phyloP scores from a whole-genome alignment of 2,329 filamentous ascomycete species.

The Cordyceps fumosorosea region DNA sequence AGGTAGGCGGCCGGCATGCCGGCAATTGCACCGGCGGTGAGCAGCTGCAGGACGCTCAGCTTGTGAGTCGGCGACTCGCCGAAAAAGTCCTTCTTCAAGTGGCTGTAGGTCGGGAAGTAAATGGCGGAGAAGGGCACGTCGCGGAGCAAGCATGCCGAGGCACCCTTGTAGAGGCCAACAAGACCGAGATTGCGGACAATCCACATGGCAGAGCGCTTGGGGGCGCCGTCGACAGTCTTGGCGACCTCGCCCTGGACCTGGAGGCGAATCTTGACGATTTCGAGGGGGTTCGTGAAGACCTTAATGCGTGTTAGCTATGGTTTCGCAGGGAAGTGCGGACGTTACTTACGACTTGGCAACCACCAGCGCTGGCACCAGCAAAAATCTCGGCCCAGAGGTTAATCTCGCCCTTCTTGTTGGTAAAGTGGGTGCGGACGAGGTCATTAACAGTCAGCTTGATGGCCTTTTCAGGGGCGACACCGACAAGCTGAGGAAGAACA shows the following conservation, averaged over 20 bases:
- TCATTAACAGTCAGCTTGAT: slow-evolving; percentile 99
- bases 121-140: slow-evolving; percentile 98
- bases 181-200: slow-evolving; percentile 94
- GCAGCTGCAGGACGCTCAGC: slow-evolving; percentile 81
- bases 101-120: slow-evolving; percentile 95
- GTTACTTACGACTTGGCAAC: slow-evolving; percentile 83
- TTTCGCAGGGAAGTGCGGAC: background rate
- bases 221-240: slow-evolving; percentile 74
- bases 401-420: slow-evolving; percentile 71
- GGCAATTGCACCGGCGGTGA: slow-evolving; percentile 90
- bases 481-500: slow-evolving; percentile 88
- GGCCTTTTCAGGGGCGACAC: slow-evolving; percentile 97
- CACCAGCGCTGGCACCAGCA: slow-evolving; percentile 84
- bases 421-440: slow-evolving; percentile 70
- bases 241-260: slow-evolving; percentile 95
- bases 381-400: slow-evolving; percentile 66
- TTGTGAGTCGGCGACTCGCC: slow-evolving; percentile 83
- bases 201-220: slow-evolving; percentile 92
- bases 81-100: slow-evolving; percentile 89
- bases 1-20: slow-evolving; percentile 91
- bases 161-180: slow-evolving; percentile 92
- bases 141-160: slow-evolving; percentile 85
- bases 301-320: slow-evolving; percentile 26
- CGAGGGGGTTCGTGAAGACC: slow-evolving; percentile 96
- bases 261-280: slow-evolving; percentile 98